A percentile compares a stretch with the other conserved stretches of the same genome.
phyloP scores from a whole-genome alignment of 2,329 filamentous ascomycete genomes.

The Capronia coronata region DNA sequence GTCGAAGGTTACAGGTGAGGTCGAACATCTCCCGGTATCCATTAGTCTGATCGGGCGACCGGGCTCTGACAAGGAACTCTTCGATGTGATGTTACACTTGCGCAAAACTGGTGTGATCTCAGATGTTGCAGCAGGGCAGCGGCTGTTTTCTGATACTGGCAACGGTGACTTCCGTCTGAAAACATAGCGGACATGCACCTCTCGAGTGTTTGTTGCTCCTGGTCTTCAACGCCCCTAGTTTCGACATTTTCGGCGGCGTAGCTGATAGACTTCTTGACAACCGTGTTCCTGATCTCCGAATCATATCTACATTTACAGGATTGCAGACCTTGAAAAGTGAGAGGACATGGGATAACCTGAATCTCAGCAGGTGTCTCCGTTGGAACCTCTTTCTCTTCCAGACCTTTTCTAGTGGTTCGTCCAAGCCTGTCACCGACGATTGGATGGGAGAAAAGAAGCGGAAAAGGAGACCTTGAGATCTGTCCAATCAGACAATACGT shows the following conservation, averaged over 20 bases:
- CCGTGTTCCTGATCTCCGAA: too few relatives aligned
- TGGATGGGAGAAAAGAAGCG: neutral
- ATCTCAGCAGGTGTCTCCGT: too few relatives aligned
- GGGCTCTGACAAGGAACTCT: constrained; percentile 33
- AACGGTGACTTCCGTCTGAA: neutral
- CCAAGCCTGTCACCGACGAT: neutral
- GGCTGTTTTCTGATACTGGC: constrained; percentile 10
- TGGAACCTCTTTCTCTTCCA: too few relatives aligned
- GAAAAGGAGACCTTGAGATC: neutral
- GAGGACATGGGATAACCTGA: too few relatives aligned
- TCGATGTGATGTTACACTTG: constrained; percentile 20
- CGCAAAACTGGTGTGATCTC: constrained; percentile 16
- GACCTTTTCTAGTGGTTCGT: neutral
- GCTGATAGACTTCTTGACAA: too few relatives aligned
- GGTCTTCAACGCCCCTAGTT: too few relatives aligned
- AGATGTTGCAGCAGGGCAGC: constrained; percentile 16
- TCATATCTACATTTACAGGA: too few relatives aligned
- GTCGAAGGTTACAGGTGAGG: constrained; percentile 27
- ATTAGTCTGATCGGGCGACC: constrained; percentile 32
- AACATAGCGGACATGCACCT: neutral
- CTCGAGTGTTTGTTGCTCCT: too few relatives aligned
- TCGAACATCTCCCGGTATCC: constrained; percentile 33
- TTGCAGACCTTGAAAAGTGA: too few relatives aligned
- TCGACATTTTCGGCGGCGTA: too few relatives aligned
- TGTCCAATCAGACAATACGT: neutral